Evolutionary conservation across 2,329 filamentous ascomycete genomes (phyloP), one percentile per base, ranked within the genome.

Genomic region (Trichoderma cornu-damae): DNA sequence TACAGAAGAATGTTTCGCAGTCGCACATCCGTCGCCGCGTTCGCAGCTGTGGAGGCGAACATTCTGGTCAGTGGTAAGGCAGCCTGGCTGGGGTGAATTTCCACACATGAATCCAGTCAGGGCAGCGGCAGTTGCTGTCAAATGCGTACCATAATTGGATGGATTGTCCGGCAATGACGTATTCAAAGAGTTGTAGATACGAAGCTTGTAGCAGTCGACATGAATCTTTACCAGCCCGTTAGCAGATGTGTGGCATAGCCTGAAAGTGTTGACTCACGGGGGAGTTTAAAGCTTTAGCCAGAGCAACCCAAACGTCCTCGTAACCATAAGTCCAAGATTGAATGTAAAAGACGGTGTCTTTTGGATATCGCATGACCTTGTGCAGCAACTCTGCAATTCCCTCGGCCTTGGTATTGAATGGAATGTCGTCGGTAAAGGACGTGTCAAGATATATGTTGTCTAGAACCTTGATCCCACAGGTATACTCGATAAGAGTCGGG

Each of bases 401-500:
- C 52, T 93, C 83, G 0, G 87, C 84, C 68, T 96, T 86, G 0
- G 80, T 77, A 18, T 80, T 79, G 24, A 86, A 82, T 0, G 63
- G 61, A 0, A 77, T 61, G 18, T 79, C 65, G 0, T 75, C 69
- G 1, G 73, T 70, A 55, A 92, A 91, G 0, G 90, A 96, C 0
- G 91, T 96, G 67, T 97, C 93, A 1, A 97, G 81, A 64, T 96
- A 96, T 3, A 97, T 82, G 48, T 82, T 90, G 67, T 96, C 88
- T 1, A 97, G 75, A 0, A 72, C 79, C 65, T 84, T 88, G 22
- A 84, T 69, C 1, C 87, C 84, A 5, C 77, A 73, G 0, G 85
- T 80, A 65, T 93, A 96, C 56, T 91, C 87, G 5, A 95, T 73
- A 18, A 96, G 72, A 16, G 83, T 71, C 0, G 92, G 91, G 61